Conservation (phyloP, 2,329 filamentous ascomycete genomes). For the Zymoseptoria passerinii region DNA sequence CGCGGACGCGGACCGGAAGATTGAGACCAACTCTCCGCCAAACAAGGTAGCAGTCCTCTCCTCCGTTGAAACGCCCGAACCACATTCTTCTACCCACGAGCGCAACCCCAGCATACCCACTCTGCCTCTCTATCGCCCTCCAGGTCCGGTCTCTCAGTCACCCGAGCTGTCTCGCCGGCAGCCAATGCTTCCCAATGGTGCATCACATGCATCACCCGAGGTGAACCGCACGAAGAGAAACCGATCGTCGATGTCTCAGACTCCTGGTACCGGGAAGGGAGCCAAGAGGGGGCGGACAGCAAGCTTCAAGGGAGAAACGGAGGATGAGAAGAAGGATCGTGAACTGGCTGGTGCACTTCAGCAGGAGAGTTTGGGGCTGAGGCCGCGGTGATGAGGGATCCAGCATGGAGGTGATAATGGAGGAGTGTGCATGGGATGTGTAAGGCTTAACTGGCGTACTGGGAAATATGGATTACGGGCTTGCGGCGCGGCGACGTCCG, state of each 20-base stretch:
- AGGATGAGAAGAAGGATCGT: conserved; percentile 6
- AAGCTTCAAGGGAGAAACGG: background rate
- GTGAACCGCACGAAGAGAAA: conserved; percentile 16
- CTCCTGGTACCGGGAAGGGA: background rate
- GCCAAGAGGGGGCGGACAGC: background rate
- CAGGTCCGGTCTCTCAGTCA: conserved; percentile 21
- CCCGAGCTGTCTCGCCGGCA: conserved; percentile 22
- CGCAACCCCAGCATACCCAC: conserved; percentile 6
- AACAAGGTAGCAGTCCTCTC: conserved; percentile 2
- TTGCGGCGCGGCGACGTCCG: background rate
- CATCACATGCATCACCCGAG: conserved; percentile 1
- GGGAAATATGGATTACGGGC: background rate
- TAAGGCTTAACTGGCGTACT: too few species aligned
- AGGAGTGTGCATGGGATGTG: background rate
- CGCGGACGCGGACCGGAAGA: background rate
- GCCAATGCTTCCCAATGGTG: conserved; percentile 11
- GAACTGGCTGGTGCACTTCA: conserved; percentile 14
- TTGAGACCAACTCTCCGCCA: background rate
- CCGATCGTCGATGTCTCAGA: conserved; percentile 13
- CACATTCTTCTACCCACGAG: conserved; percentile 7
- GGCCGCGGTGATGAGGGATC: background rate
- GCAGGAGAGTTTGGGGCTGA: conserved; percentile 15
- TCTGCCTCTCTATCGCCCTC: conserved; percentile 25
- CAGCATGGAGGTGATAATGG: background rate
- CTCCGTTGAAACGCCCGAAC: background rate